phyloP scores from a whole-genome alignment of 805 yeast species.

The Suhomyces vadensis region DNA sequence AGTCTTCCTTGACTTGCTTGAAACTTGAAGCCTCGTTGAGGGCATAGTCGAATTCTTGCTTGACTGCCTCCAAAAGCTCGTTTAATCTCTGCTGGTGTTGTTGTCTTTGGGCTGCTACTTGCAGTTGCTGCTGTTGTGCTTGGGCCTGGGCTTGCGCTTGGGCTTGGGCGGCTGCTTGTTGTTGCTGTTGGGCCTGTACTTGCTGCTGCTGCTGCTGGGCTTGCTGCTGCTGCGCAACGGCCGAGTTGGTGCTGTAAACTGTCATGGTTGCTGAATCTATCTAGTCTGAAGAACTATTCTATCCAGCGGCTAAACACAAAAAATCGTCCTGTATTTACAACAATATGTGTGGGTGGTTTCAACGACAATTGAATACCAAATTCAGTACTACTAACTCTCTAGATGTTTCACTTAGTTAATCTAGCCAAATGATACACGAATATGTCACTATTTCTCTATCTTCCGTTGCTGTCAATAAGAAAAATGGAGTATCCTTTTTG shows the following conservation, averaged over 20 bases:
- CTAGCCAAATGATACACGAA: neutral
- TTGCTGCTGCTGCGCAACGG: conserved; percentile 28
- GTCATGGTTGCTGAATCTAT: too few species aligned
- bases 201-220: conserved; percentile 29
- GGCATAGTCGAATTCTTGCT: conserved; percentile 85
- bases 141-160: conserved; percentile 25
- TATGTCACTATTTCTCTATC: neutral
- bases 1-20: conserved; percentile 89
- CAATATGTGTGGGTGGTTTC: too few species aligned
- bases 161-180: conserved; percentile 12
- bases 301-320: too few species aligned
- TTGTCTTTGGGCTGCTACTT: conserved; percentile 38
- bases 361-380: too few species aligned
- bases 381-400: too few species aligned
- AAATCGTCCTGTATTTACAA: too few species aligned
- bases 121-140: conserved; percentile 23
- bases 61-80: conserved; percentile 88
- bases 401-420: neutral
- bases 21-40: conserved; percentile 82
- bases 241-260: conserved; percentile 37
- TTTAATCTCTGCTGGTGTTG: conserved; percentile 53
- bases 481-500: conserved; percentile 2
- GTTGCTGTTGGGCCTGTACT: conserved; percentile 20
- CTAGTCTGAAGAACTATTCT: too few species aligned
- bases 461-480: neutral